phyloP scores from a whole-genome alignment of 148 eudicot genomes.

The Cornus kousa region DNA sequence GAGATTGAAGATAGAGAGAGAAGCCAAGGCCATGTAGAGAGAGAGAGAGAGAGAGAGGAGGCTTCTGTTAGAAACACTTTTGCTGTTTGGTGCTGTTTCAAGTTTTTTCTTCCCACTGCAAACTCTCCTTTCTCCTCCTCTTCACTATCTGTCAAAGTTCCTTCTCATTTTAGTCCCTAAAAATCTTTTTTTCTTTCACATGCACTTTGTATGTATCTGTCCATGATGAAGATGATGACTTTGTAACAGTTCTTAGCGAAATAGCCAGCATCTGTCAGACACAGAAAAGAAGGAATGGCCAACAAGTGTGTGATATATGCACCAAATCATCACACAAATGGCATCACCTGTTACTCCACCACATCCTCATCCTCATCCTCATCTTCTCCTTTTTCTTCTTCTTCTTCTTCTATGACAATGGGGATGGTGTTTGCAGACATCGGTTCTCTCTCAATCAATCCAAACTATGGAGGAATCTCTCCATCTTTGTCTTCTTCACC shows the following conservation, averaged over 20 bases:
- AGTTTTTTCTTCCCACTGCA: constrained; percentile 8
- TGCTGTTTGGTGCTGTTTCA: constrained; percentile 16
- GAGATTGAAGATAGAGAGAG: not conserved
- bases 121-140: constrained; percentile 8
- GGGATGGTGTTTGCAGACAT: constrained; percentile 31
- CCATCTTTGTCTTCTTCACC: not conserved
- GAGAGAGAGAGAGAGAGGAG: not conserved
- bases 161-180: not conserved
- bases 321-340: not conserved
- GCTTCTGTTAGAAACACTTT: constrained; percentile 22
- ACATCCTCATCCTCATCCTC: not conserved
- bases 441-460: constrained; percentile 22
- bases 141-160: constrained; percentile 4
- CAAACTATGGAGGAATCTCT: not conserved
- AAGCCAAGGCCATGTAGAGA: not conserved
- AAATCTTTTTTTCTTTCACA: not conserved
- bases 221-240: constrained; percentile 21
- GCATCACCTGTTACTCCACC: not conserved
- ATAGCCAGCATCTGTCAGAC: constrained; percentile 6
- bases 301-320: constrained; percentile 6
- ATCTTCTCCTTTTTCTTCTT: constrained; percentile 10
- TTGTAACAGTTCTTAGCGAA: constrained; percentile 20
- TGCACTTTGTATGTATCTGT: too few species aligned
- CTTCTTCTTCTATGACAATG: constrained; percentile 6
- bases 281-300: not conserved